phyloP scores from a whole-genome alignment of 2,329 filamentous ascomycete species.

The Sphaerulina populicola region DNA sequence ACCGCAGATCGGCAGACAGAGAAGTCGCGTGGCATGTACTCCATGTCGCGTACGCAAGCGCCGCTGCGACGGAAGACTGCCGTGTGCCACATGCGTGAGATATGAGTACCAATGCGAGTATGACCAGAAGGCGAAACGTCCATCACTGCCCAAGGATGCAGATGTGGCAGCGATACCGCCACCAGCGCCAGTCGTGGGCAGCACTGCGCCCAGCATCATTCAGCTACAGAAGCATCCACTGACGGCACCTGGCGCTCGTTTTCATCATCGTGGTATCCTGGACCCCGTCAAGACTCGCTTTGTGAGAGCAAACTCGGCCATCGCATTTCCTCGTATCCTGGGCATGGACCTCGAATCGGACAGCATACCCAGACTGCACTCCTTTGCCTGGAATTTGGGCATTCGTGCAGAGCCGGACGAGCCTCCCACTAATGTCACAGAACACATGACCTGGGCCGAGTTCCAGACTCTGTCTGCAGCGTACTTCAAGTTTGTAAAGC shows the following conservation, averaged over 20 bases:
- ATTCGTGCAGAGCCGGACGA: constrained; percentile 26
- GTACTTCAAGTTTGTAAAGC: constrained; percentile 48
- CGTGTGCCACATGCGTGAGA: constrained; percentile 31
- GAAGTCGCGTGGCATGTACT: constrained; percentile 31
- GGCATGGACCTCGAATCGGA: constrained; percentile 48
- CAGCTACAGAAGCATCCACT: constrained; percentile 30
- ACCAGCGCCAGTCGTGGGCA: constrained; percentile 19
- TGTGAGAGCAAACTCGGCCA: constrained; percentile 37
- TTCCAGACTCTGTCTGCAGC: constrained; percentile 30
- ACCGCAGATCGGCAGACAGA: constrained; percentile 26
- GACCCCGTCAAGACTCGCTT: constrained; percentile 32
- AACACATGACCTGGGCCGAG: constrained; percentile 27
- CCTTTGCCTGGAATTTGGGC: constrained; percentile 48
- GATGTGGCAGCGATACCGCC: constrained; percentile 23
- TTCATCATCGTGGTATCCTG: constrained; percentile 32
- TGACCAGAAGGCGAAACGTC: constrained; percentile 25
- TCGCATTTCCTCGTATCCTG: constrained; percentile 48
- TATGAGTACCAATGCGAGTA: constrained; percentile 34
- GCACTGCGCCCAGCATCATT: constrained; percentile 26
- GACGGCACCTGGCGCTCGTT: constrained; percentile 31
- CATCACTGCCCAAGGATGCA: constrained; percentile 22
- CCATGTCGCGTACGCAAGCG: constrained; percentile 29
- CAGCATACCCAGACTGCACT: constrained; percentile 46
- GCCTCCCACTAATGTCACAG: constrained; percentile 22
- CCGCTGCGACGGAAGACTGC: constrained; percentile 29